phyloP scores from a whole-genome alignment of 805 yeast genomes.

The Tetrapisispora nanseiensis region DNA sequence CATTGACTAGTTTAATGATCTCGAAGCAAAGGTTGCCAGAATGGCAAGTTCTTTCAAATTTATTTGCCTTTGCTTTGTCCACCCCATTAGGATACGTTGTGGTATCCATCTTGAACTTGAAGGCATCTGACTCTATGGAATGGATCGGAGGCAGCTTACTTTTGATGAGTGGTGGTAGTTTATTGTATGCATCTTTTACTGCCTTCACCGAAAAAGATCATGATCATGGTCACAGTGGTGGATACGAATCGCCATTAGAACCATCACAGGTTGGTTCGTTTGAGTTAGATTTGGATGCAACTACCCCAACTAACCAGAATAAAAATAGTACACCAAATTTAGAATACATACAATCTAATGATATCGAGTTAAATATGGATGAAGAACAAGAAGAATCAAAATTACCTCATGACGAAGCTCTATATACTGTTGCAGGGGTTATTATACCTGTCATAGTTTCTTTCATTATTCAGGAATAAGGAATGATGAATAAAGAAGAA shows the following conservation, averaged over 20 bases:
- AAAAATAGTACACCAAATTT: neutral
- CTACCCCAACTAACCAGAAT: neutral
- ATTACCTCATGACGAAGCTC: conserved; percentile 11
- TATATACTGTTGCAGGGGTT: conserved; percentile 21
- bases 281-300: neutral
- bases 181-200: conserved; percentile 28
- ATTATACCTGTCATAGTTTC: conserved; percentile 24
- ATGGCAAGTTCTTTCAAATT: conserved; percentile 35
- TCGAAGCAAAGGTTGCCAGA: conserved; percentile 33
- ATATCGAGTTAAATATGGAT: neutral
- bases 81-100: conserved; percentile 28
- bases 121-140: conserved; percentile 20
- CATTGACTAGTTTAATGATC: conserved; percentile 42
- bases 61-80: conserved; percentile 31
- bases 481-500: neutral
- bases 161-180: conserved; percentile 29
- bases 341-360: neutral
- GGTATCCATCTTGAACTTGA: conserved; percentile 19
- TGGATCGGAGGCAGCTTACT: conserved; percentile 27
- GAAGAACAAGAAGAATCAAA: neutral
- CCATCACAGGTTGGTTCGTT: neutral
- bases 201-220: conserved; percentile 22
- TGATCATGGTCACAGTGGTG: neutral
- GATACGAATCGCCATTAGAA: neutral
- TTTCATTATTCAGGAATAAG: conserved; percentile 14